A percentile compares a stretch with the other conserved stretches of the same genome.
phyloP scores from a whole-genome alignment of 1,284 basidiomycete genomes.

The Ganoderma lingzhi region DNA sequence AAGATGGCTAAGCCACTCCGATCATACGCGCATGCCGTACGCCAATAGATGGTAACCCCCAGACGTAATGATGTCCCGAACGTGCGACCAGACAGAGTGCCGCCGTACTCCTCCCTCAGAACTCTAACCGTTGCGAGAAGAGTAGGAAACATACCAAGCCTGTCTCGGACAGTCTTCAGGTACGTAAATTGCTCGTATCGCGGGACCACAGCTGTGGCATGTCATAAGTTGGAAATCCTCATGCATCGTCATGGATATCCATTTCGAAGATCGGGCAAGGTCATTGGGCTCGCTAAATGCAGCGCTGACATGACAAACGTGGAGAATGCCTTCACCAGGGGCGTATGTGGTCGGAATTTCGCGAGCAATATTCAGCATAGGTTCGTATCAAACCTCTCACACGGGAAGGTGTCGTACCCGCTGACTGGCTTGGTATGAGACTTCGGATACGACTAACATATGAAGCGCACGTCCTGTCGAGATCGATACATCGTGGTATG shows the following conservation, averaged over 20 bases:
- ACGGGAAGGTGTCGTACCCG: no score
- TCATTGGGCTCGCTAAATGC: conserved; percentile 17
- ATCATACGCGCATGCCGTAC: conserved; percentile 36
- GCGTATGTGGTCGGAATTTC: conserved; percentile 27
- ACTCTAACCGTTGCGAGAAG: background rate
- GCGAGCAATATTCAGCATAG: conserved; percentile 10
- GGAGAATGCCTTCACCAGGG: conserved; percentile 27
- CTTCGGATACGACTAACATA: no score
- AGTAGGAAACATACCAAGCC: conserved; percentile 27
- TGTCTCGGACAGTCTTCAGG: conserved; percentile 24
- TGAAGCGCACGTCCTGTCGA: background rate
- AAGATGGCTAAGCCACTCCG: conserved; percentile 11
- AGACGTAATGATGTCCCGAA: conserved; percentile 36
- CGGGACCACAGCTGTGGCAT: conserved; percentile 29
- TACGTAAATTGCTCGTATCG: conserved; percentile 25
- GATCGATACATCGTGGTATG: background rate
- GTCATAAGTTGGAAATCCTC: background rate
- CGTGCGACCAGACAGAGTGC: conserved; percentile 37
- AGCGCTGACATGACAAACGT: conserved; percentile 35
- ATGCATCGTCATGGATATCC: background rate
- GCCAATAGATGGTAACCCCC: conserved; percentile 31
- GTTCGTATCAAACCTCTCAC: no score
- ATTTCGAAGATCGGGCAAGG: conserved; percentile 32
- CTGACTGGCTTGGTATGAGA: no score
- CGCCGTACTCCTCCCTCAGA: conserved; percentile 29